These are phyloP conservation scores for Eutrema salsugineum DNA, from an alignment of 441 rosid genomes.

Conservation along the genomic window DNA sequence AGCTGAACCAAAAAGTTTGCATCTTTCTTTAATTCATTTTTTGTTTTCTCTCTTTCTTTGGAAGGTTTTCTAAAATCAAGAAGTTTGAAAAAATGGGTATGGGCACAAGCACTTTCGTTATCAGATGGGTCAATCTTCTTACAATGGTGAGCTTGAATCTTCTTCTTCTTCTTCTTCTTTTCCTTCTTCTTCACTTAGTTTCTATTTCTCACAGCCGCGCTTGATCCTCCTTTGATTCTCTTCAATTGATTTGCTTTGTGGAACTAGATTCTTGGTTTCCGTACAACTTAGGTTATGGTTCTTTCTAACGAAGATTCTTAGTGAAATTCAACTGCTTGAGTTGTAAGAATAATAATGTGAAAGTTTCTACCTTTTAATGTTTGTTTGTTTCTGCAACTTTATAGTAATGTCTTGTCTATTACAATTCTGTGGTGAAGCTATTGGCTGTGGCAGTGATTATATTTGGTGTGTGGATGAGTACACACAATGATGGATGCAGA, in stretches of 20 bases:
- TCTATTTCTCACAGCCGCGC: not conserved
- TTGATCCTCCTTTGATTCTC: not conserved
- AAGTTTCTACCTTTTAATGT: not conserved
- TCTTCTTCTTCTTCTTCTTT: not conserved
- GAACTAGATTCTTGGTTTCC: conserved; percentile 10
- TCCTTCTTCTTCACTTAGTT: not conserved
- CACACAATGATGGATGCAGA: conserved; percentile 80
- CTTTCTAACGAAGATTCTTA: not conserved
- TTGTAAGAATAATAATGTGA: not conserved
- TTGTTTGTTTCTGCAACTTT: not conserved
- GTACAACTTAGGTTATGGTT: conserved; percentile 20
- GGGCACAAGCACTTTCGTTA: conserved; percentile 83
- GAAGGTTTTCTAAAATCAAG: not conserved
- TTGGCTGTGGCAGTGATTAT: conserved; percentile 65
- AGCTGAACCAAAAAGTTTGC: not conserved
- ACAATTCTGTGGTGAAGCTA: conserved; percentile 47
- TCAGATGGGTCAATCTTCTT: conserved; percentile 93
- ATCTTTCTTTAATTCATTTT: conserved; percentile 8
- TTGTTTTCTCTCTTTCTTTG: conserved; percentile 7
- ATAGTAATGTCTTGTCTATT: not conserved
- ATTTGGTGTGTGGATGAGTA: conserved; percentile 95
- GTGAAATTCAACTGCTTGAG: conserved; percentile 1
- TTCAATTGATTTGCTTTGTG: not conserved
- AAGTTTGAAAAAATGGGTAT: conserved; percentile 51
- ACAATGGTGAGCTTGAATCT: conserved; percentile 59